Base-by-base conservation (phyloP, 2,329 filamentous ascomycete species). In the Scolecobasidium constrictum region DNA sequence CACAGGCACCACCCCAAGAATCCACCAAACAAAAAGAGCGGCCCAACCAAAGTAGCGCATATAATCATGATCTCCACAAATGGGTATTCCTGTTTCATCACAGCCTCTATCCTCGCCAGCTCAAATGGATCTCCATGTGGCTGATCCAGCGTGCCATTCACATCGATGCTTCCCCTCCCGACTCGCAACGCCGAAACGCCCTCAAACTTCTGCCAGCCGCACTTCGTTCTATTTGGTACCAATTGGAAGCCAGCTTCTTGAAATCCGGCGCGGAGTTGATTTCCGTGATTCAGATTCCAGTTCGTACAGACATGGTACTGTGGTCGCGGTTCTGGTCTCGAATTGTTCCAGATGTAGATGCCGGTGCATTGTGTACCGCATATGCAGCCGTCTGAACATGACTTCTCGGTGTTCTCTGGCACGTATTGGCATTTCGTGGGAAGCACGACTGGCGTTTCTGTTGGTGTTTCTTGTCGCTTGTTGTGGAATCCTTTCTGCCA, bases 241-340 rank as follows among this genome's bases (percentile, higher is more conserved):
- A 41, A n/a, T 17, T 21, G 21, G n/a, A 41, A 41, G 1, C 38
- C 38, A 4, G 38, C 26, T 21, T 20, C 9, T 12, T 41, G 38
- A 13, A 41, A 41, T 2, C 38, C 38, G 9, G 18, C 26, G 23
- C 38, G 38, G 4, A 41, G 16, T 21, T 41, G 38, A 13, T 23
- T 31, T 21, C 22, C 38, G 26, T 41, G 38, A 5, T 41, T 41
- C 15, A 41, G 21, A 19, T 31, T 41, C 38, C 38, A 41, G 26
- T 41, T 41, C 11, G 38, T 41, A 17, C 38, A 41, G 38, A 41
- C 18, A 26, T 41, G 38, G 28, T 41, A 41, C 13, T 41, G 38
- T 9, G n/a, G 16, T 7, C 38, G 6, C 15, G 13, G 3, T 3
- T 34, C 16, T 6, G 38, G 38, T 34, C 33, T 31, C 15, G 38